Percentiles rank a stretch among this genome's conserved stretches.
phyloP scores from a whole-genome alignment of 352 stramenopile genomes.

The Globisporangium lucens region DNA sequence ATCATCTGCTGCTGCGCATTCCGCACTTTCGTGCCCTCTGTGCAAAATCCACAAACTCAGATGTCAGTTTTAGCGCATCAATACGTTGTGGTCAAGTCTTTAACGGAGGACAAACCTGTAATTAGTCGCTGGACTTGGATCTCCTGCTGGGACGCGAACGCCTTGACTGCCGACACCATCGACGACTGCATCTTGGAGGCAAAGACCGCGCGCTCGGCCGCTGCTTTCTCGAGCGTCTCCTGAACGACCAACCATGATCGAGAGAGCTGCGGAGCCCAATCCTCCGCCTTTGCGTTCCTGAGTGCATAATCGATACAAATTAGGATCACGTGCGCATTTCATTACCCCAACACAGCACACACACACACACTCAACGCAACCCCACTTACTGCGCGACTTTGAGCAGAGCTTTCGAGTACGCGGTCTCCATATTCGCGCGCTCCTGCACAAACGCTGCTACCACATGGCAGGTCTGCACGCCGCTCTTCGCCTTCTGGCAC shows the following conservation, averaged over 20 bases:
- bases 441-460: conserved; percentile 63
- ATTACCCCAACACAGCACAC: not conserved
- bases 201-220: conserved; percentile 54
- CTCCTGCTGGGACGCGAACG: conserved; percentile 73
- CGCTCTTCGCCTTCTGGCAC: conserved; percentile 72
- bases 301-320: not conserved
- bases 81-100: not conserved
- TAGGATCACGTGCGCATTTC: not conserved
- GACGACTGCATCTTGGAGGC: conserved; percentile 56
- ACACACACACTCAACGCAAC: conserved; percentile 14
- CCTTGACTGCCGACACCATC: conserved; percentile 54
- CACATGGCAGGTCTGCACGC: conserved; percentile 72
- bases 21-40: conserved; percentile 68
- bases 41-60: not conserved
- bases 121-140: conserved; percentile 74
- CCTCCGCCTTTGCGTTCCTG: conserved; percentile 54
- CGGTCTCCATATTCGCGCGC: conserved; percentile 48
- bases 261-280: conserved; percentile 67
- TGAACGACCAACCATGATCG: conserved; percentile 57
- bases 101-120: conserved; percentile 31
- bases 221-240: conserved; percentile 46
- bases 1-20: conserved; percentile 59
- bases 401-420: conserved; percentile 57
- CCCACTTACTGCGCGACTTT: conserved; percentile 56
- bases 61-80: no score